These are phyloP conservation scores for Alloteropsis semialata DNA, from an alignment of 176 grass and related monocot genomes.

Conservation along the genomic window DNA sequence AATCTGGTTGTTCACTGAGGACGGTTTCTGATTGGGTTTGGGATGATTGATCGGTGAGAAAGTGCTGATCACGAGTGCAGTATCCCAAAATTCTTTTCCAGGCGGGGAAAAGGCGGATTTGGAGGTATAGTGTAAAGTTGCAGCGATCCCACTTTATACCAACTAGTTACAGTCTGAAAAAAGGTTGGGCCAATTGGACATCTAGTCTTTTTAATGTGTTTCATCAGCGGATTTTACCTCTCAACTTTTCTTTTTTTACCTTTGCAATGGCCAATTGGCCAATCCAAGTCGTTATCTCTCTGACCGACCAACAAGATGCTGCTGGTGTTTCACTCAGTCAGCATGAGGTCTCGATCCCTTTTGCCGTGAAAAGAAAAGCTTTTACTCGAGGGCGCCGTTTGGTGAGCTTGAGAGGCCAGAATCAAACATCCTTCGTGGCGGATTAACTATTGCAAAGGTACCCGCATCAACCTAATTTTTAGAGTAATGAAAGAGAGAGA, in stretches of 20 bases:
- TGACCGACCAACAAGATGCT: background rate
- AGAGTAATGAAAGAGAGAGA: background rate
- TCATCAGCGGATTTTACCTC: background rate
- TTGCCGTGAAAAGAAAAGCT: background rate
- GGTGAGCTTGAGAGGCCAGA: background rate
- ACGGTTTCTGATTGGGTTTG: background rate
- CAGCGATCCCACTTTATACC: background rate
- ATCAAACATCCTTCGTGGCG: background rate
- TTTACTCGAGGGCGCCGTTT: background rate
- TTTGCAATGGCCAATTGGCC: too few relatives aligned
- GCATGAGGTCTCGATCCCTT: background rate
- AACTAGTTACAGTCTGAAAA: background rate
- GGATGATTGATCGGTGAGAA: constrained; percentile 30
- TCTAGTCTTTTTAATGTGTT: background rate
- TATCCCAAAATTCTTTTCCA: background rate
- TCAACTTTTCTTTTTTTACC: background rate
- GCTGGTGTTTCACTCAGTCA: background rate
- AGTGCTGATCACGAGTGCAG: constrained; percentile 24
- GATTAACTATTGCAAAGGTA: background rate
- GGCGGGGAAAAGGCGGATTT: constrained; percentile 3
- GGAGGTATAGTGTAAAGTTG: constrained; percentile 18
- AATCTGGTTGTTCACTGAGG: background rate
- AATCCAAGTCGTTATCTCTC: background rate
- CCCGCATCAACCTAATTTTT: too few relatives aligned
- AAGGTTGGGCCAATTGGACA: background rate